Conservation (phyloP, 257 asterid genomes). For the Verbascum thapsus region DNA sequence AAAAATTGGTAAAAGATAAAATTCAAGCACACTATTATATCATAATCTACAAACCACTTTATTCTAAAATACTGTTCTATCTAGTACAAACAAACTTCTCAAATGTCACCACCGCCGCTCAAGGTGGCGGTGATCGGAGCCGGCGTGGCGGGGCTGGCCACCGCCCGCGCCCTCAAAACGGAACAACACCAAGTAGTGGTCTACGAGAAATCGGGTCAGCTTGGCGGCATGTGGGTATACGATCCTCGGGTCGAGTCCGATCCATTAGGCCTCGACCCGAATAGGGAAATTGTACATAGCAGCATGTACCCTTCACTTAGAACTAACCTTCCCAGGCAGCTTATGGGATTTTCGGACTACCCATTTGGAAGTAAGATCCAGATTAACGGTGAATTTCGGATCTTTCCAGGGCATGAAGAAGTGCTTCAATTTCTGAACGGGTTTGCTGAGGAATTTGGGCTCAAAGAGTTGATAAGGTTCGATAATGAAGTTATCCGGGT, state of each 20-base stretch:
- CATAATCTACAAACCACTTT: too few species aligned
- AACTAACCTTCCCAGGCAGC: slow-evolving; percentile 53
- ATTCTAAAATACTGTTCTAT: too few species aligned
- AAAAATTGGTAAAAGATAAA: too few species aligned
- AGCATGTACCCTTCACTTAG: slow-evolving; percentile 51
- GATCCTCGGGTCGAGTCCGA: slow-evolving; percentile 52
- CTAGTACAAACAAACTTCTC: too few species aligned
- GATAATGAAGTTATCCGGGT: slow-evolving; percentile 28
- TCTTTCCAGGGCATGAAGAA: slow-evolving; percentile 54
- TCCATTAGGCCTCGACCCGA: slow-evolving; percentile 52
- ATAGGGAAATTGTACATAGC: slow-evolving; percentile 47
- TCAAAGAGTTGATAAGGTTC: slow-evolving; percentile 49
- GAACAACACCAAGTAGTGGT: slow-evolving; percentile 44
- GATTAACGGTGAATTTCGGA: slow-evolving; percentile 30
- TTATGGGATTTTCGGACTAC: slow-evolving; percentile 59
- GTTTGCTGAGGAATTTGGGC: slow-evolving; percentile 42
- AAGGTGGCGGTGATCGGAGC: slow-evolving; percentile 69
- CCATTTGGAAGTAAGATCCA: slow-evolving; percentile 35
- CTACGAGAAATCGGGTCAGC: slow-evolving; percentile 44
- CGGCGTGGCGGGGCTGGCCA: slow-evolving; percentile 47
- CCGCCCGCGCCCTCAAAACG: slow-evolving; percentile 46
- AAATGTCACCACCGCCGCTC: slow-evolving; percentile 21
- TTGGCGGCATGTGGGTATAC: slow-evolving; percentile 68
- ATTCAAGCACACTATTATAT: too few species aligned
- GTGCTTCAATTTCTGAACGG: slow-evolving; percentile 53